phyloP scores from a whole-genome alignment of 331 rosid genomes.

The Saraca asoca region DNA sequence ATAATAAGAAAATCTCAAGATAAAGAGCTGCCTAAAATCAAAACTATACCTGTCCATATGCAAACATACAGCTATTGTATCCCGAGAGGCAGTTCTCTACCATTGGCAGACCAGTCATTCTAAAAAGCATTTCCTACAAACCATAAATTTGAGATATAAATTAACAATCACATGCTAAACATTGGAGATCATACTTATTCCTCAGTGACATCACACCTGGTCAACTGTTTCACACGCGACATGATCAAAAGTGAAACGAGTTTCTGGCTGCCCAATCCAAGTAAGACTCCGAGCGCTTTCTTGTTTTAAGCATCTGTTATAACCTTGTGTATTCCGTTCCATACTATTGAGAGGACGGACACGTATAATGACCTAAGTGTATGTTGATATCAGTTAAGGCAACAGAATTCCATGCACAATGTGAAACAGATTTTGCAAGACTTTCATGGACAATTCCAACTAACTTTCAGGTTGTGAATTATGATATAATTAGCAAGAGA shows the following conservation, averaged over 20 bases:
- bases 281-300: slow-evolving; percentile 69
- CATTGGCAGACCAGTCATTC: slow-evolving; percentile 96
- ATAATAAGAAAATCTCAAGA: slow-evolving; percentile 17
- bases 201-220: slow-evolving; percentile 56
- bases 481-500: not conserved
- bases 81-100: slow-evolving; percentile 97
- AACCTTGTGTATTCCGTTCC: slow-evolving; percentile 66
- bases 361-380: slow-evolving; percentile 76
- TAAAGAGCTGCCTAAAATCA: slow-evolving; percentile 8
- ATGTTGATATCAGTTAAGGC: slow-evolving; percentile 22
- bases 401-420: slow-evolving; percentile 8
- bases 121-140: slow-evolving; percentile 81
- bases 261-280: slow-evolving; percentile 91
- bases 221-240: slow-evolving; percentile 96
- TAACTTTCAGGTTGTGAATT: not conserved
- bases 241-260: slow-evolving; percentile 88
- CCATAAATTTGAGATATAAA: slow-evolving; percentile 15
- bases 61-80: slow-evolving; percentile 96
- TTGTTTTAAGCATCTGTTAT: slow-evolving; percentile 87
- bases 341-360: slow-evolving; percentile 88
- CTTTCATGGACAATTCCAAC: not conserved
- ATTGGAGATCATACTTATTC: not conserved
- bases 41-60: slow-evolving; percentile 88
- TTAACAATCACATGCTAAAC: slow-evolving; percentile 28
- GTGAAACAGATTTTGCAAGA: not conserved